These are phyloP conservation scores for Yamadazyma paraphyllophila DNA, from an alignment of 805 yeast species.

Conservation along the genomic window DNA sequence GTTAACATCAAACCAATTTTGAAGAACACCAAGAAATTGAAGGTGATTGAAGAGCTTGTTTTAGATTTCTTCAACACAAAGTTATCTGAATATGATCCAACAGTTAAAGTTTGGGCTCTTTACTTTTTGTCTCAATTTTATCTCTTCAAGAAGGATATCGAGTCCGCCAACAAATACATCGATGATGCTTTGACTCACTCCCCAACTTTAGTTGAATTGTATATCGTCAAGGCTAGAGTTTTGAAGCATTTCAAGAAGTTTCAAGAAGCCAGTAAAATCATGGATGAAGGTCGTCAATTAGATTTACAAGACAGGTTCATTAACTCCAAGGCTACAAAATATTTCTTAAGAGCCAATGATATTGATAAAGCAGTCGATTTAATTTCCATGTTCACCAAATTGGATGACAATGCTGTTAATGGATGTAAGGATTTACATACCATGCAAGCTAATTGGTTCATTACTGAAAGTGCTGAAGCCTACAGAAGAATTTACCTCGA, in stretches of 20 bases:
- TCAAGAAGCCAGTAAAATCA: constrained; percentile 57
- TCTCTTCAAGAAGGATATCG: constrained; percentile 52
- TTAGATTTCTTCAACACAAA: constrained; percentile 40
- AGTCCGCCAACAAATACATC: constrained; percentile 53
- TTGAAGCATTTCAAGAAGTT: constrained; percentile 68
- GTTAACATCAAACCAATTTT: constrained; percentile 82
- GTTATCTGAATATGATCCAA: constrained; percentile 38
- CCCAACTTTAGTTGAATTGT: constrained; percentile 82
- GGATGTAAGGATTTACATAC: constrained; percentile 84
- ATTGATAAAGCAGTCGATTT: constrained; percentile 71
- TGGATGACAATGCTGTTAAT: constrained; percentile 71
- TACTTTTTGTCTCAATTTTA: constrained; percentile 80
- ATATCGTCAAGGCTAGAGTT: constrained; percentile 77
- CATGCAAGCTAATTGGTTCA: constrained; percentile 91
- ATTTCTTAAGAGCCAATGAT: constrained; percentile 71
- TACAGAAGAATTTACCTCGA: constrained; percentile 57
- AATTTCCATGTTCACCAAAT: constrained; percentile 76
- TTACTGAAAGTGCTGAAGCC: constrained; percentile 81
- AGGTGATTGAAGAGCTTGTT: constrained; percentile 55
- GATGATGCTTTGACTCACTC: constrained; percentile 67
- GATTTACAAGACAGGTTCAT: constrained; percentile 91
- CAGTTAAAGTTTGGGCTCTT: constrained; percentile 62
- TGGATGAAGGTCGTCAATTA: constrained; percentile 68
- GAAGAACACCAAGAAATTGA: constrained; percentile 36
- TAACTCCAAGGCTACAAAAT: constrained; percentile 84